phyloP scores from a whole-genome alignment of 305 asterid genomes.

The Stenogyne calaminthoides region DNA sequence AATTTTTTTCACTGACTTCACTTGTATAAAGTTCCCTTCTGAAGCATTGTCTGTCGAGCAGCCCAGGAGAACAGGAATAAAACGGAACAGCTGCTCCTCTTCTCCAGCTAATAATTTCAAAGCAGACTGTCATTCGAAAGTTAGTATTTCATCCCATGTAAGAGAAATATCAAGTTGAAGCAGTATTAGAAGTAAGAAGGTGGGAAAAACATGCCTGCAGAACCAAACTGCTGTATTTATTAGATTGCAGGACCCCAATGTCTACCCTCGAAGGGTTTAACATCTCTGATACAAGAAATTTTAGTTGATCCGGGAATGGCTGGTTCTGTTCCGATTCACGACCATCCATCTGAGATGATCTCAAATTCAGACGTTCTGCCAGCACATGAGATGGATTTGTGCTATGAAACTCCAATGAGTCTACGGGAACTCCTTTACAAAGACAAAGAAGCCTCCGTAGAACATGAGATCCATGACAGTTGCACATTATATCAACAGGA shows the following conservation, averaged over 20 bases:
- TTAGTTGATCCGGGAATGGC: slow-evolving; percentile 68
- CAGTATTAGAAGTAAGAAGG: background rate
- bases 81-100: slow-evolving; percentile 57
- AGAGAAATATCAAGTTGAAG: slow-evolving; percentile 19
- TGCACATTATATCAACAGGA: slow-evolving; percentile 82
- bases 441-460: slow-evolving; percentile 87
- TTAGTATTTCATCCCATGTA: slow-evolving; percentile 28
- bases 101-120: slow-evolving; percentile 75
- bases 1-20: slow-evolving; percentile 41
- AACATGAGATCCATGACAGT: slow-evolving; percentile 95
- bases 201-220: slow-evolving; percentile 65
- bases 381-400: slow-evolving; percentile 65
- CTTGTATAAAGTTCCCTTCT: slow-evolving; percentile 54
- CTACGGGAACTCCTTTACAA: slow-evolving; percentile 80
- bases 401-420: slow-evolving; percentile 69
- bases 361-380: slow-evolving; percentile 74
- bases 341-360: slow-evolving; percentile 46
- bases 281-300: slow-evolving; percentile 67
- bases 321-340: slow-evolving; percentile 42
- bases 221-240: slow-evolving; percentile 89
- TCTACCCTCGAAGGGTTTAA: slow-evolving; percentile 57
- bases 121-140: slow-evolving; percentile 64
- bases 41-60: slow-evolving; percentile 40
- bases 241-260: slow-evolving; percentile 52
- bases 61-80: slow-evolving; percentile 76